Base-by-base conservation (phyloP, 225 moss, liverwort and hornwort genomes). In the Lunularia cruciata region DNA sequence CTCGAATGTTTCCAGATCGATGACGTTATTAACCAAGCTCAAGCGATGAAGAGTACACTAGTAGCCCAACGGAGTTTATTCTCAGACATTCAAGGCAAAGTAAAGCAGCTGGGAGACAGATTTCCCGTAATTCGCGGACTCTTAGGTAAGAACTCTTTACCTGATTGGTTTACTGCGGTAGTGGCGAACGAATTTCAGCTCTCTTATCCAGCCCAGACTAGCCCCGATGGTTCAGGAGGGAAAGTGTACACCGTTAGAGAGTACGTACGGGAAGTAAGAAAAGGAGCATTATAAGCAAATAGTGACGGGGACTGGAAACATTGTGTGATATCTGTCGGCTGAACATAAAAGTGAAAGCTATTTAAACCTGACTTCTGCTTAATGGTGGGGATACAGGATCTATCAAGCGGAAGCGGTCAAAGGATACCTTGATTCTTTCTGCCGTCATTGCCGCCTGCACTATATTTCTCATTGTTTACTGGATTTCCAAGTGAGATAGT, bases 341-440 rank as follows among this genome's bases (percentile, higher is more conserved):
- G n/a, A n/a, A n/a, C n/a, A n/a, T n/a, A n/a, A n/a, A n/a, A n/a
- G n/a, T n/a, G 13, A 40, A 6, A 40, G 13, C 13, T 40, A 40
- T 6, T 40, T 9, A 22, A 7, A 60, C 1, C 30, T 31, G 45
- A 46, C 12, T 8, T 46, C 22, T 35, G 63, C n/a, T 19, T 6
- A 18, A 30, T 64, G 51, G 48, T 45, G 63, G 7, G 27, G 16
- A 22, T 51, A 56, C 86, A 95, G 95, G 92, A 59, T 89, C 95
- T 55, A 95, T 95, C 88, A 95, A 83, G 79, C 79, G 95, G 76
- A 95, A 95, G 79, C 85, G 86, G 70, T 95, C 95, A 4, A 95
- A 84, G 81, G 95, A 95, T 71, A 95, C 91, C 15, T 71, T 82
- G 77, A 92, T 95, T 71, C 81, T 95, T 74, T 80, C 95, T 52